These are phyloP conservation scores for Coemansia asiatica DNA, from an alignment of 192 early-diverging fungal genomes.

Conservation along the genomic window DNA sequence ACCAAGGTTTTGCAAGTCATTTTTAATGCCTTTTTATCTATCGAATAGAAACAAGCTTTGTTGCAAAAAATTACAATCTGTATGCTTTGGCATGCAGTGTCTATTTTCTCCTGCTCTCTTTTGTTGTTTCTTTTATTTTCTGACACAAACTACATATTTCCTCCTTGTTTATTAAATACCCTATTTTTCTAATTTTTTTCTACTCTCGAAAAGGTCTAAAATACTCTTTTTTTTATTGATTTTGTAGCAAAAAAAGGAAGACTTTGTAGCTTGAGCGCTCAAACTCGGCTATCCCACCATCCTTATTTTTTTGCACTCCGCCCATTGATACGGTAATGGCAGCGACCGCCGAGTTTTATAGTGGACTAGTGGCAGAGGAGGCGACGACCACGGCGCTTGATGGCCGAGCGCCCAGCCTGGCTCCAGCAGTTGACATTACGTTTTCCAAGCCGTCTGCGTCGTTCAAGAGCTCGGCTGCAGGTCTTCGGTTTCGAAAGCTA, in stretches of 20 bases:
- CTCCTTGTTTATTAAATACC: neutral
- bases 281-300: constrained; percentile 5
- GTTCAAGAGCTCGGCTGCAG: constrained; percentile 36
- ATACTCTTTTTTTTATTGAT: neutral
- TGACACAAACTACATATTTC: neutral
- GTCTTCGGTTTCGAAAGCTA: constrained; percentile 44
- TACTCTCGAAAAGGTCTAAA: neutral
- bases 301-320: constrained; percentile 12
- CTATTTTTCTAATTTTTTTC: neutral
- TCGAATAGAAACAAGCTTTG: neutral
- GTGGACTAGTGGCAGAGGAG: constrained; percentile 29
- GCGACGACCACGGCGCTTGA: constrained; percentile 8
- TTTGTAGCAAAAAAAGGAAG: neutral
- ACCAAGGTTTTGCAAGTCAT: neutral
- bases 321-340: constrained; percentile 22
- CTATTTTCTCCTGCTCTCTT: neutral
- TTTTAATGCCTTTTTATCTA: neutral
- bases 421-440: constrained; percentile 54
- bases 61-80: neutral
- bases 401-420: constrained; percentile 45
- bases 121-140: neutral
- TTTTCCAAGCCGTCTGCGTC: constrained; percentile 47
- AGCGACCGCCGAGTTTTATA: constrained; percentile 28
- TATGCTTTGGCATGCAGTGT: too few species aligned
- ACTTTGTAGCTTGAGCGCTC: neutral